phyloP scores from a whole-genome alignment of 352 stramenopile genomes.

The Aphanomyces astaci region DNA sequence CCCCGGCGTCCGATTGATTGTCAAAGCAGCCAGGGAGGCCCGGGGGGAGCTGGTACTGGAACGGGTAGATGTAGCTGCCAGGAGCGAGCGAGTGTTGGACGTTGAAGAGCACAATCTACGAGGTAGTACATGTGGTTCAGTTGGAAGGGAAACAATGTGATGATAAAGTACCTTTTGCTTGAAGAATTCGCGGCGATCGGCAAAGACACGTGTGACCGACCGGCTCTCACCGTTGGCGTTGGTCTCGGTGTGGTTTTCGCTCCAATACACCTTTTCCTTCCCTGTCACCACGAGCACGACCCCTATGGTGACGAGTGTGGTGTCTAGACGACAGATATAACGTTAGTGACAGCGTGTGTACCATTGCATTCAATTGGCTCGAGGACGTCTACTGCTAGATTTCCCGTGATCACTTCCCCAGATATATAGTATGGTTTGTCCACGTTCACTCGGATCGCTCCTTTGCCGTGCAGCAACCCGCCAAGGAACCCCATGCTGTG shows the following conservation, averaged over 20 bases:
- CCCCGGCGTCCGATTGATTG: constrained; percentile 35
- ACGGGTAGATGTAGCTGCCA: constrained; percentile 53
- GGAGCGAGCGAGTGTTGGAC: constrained; percentile 33
- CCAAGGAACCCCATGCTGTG: constrained; percentile 30
- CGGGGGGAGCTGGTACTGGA: constrained; percentile 51
- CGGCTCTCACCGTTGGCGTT: constrained; percentile 30
- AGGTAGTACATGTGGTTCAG: neutral
- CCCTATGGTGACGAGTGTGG: constrained; percentile 25
- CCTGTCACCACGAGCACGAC: constrained; percentile 51
- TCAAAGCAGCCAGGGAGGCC: constrained; percentile 47
- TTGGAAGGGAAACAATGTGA: too few species aligned
- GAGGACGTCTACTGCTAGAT: constrained; percentile 44
- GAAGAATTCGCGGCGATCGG: constrained; percentile 51
- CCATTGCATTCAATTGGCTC: constrained; percentile 56
- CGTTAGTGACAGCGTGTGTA: constrained; percentile 21
- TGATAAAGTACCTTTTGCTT: constrained; percentile 40
- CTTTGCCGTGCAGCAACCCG: constrained; percentile 44
- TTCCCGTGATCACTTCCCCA: constrained; percentile 46
- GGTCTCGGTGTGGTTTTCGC: constrained; percentile 28
- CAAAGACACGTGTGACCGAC: constrained; percentile 27
- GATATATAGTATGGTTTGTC: constrained; percentile 55
- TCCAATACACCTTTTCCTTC: constrained; percentile 58
- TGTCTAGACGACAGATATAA: neutral
- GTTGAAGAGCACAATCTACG: constrained; percentile 41
- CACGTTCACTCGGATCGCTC: constrained; percentile 44